Base-by-base conservation (phyloP, 768 basidiomycete species). In the Fomitopsis serialis region DNA sequence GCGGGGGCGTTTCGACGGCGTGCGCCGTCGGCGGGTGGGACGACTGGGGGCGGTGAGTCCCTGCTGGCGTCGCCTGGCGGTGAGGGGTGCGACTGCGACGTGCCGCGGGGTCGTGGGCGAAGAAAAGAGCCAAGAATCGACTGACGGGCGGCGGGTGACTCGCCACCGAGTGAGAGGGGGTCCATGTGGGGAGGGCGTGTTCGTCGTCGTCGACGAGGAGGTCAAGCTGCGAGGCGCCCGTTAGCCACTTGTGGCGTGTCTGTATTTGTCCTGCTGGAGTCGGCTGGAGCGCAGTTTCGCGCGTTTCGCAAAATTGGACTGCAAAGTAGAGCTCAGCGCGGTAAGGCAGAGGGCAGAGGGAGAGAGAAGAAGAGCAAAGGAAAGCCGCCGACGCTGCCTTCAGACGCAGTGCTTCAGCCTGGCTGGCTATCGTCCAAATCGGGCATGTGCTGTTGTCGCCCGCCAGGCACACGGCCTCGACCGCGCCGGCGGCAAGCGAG, bases 101-200 rank as follows among this genome's bases (percentile, higher is more conserved):
- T 72, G 65, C 84, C 86, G 60, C 85, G 76, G 17, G 85, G 85
- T 56, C 87, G 74, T 44, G 79, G 80, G 54, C 87, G 81, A 55
- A 90, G 75, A 67, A 89, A 82, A 48, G 82, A 83, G 54, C 85
- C 82, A 45, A 90, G 76, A 66, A 90, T 87, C 55, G 83, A 83
- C 53, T 80, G 74, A 53, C 86, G 75, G 32, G 77, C 67, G 36
- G 70, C 65, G 36, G 69, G 64, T 36, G 72, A 63, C 52, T 64
- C 53, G 51, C 58, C 61, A 22, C 62, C 63, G 58, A 66, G 53
- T 36, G 60, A 58, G 22, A 66, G 19, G 23, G 65, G 59, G 58
- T 66, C 65, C 65, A 66, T 66, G 59, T 53, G 55, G 15, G 22
- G 37, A 45, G 36, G 42, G 50, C 27, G 56, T 50, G 36, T 44